Evolutionary conservation across 108 stramenopile genomes (phyloP).

Genomic region (Parmales sp.): DNA sequence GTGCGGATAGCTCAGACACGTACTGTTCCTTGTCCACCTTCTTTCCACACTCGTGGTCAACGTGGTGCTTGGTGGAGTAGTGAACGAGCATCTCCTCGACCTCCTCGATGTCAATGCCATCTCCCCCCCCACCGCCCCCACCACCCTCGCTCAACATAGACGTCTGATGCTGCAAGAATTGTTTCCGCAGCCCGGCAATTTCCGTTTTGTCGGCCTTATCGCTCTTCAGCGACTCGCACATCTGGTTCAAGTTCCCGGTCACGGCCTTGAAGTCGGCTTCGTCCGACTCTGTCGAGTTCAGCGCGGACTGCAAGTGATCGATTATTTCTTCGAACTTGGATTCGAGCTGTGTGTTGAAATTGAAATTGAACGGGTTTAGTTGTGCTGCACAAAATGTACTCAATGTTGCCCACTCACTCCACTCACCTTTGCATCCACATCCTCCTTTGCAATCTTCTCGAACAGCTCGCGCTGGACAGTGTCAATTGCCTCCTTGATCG

Average conservation of each 20-base stretch:
- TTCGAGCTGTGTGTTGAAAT: slow-evolving; percentile 25
- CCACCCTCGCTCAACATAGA: slow-evolving; percentile 5
- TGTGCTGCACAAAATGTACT: too few species aligned
- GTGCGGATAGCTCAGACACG: too few species aligned
- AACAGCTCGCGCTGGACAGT: slow-evolving; percentile 26
- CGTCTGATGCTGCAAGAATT: slow-evolving; percentile 7
- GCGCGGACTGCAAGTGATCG: slow-evolving; percentile 27
- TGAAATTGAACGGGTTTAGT: too few species aligned
- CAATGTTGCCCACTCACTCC: too few species aligned
- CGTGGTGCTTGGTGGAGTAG: background rate
- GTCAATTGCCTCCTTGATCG: slow-evolving; percentile 21
- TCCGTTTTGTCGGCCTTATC: slow-evolving; percentile 9
- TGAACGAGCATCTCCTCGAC: background rate
- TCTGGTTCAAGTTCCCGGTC: slow-evolving; percentile 16
- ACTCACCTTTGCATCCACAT: background rate
- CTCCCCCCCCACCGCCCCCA: background rate
- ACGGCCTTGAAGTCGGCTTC: slow-evolving; percentile 27
- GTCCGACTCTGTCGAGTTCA: slow-evolving; percentile 23
- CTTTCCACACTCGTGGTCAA: background rate
- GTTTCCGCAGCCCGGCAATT: slow-evolving; percentile 1
- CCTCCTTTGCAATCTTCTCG: slow-evolving; percentile 20
- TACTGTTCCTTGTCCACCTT: background rate
- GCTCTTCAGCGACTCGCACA: slow-evolving; percentile 9
- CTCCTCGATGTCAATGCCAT: background rate
- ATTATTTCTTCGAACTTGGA: slow-evolving; percentile 28